Evolutionary conservation across 768 basidiomycete species (phyloP), one percentile per base, ranked within the genome.

Genomic region (Coprinopsis cinerea): DNA sequence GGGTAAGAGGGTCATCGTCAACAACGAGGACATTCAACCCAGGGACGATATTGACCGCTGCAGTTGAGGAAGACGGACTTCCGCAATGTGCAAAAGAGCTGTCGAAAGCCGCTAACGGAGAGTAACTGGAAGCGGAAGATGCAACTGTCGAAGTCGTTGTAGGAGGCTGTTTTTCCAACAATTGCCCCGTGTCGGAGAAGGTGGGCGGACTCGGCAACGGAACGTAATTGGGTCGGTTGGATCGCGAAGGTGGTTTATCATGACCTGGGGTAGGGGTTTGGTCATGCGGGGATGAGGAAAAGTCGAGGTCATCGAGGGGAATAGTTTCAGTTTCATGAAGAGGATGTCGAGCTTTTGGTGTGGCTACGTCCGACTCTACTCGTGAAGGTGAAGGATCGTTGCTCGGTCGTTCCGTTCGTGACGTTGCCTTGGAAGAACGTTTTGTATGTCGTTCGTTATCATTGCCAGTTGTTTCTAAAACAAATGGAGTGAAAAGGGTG

Each of bases 1-100:
- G 77, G 45, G 92, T 92, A 47, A 92, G 64, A 10, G 74, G 65
- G 63, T 94, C 92, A 59, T 93, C 88, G 57, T 92, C 90, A 0
- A 92, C 90, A 2, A 92, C 87, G 17, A 91, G 72, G 40, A 88
- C 87, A 13, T 73, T 73, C 56, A 90, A 61, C 6, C 74, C 76
- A 4, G 72, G 64, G 47, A 81, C 79, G 35, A 81, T 72, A 32
- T 65, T 62, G 17, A 70, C 57, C 3, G 63, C 61, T 13, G 65
- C 61, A 56, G 62, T 69, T 1, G 68, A 69, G 4, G 66, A 65
- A 2, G 70, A 62, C 4, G 72, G 70, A 48, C 68, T 71, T 5
- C 68, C 67, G 28, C 11, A n/a, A 23, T 67, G 68, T 20, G 62
- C 59, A 42, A 65, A 67, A 43, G 60, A 64, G 5, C 63, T 59